Evolutionary conservation across 805 yeast species (phyloP).

Genomic region (Wickerhamiella sergipiensis): DNA sequence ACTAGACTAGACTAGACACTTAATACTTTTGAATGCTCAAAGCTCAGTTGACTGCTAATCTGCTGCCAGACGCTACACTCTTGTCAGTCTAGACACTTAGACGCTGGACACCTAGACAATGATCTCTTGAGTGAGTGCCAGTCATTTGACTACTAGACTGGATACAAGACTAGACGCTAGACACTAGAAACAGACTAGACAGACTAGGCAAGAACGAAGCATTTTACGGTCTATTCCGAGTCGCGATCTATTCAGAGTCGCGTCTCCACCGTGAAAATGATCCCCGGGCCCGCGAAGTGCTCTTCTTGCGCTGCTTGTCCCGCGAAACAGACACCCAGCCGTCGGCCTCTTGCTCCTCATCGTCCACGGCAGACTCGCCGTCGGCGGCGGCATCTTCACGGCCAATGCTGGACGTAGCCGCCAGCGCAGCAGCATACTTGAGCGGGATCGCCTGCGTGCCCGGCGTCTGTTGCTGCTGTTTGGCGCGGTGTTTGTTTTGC

Average conservation of each 20-base stretch:
- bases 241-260: background rate
- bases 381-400: conserved; percentile 6
- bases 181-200: too few relatives aligned
- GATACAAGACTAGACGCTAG: too few relatives aligned
- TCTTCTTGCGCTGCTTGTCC: conserved; percentile 13
- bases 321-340: conserved; percentile 19
- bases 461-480: conserved; percentile 4
- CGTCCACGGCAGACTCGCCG: conserved; percentile 7
- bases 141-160: too few relatives aligned
- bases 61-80: too few relatives aligned
- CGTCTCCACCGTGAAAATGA: conserved; percentile 13
- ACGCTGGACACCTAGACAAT: too few relatives aligned
- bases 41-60: too few relatives aligned
- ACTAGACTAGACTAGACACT: background rate
- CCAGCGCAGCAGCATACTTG: conserved; percentile 18
- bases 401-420: conserved; percentile 15
- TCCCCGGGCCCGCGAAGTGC: conserved; percentile 9
- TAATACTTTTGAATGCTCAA: too few relatives aligned
- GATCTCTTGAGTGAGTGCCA: too few relatives aligned
- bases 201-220: too few relatives aligned
- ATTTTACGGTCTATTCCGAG: too few relatives aligned
- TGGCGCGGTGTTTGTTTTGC: conserved; percentile 5
- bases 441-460: conserved; percentile 14
- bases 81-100: too few relatives aligned
- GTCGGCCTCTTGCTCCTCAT: conserved; percentile 14